Conservation (phyloP, 2,329 filamentous ascomycete species). For the Ceratocystiopsis sp. region DNA sequence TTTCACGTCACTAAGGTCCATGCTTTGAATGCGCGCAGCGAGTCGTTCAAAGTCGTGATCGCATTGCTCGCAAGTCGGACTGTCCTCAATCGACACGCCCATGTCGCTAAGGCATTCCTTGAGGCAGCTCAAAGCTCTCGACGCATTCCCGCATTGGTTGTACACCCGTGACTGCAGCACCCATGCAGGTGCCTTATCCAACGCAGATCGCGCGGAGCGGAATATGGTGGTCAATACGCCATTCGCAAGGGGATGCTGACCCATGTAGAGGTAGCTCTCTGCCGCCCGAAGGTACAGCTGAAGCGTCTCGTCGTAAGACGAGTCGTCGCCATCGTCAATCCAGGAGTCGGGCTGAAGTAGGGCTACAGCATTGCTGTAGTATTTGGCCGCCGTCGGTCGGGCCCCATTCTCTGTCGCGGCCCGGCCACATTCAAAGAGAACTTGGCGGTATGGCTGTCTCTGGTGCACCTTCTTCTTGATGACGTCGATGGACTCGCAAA, state of each 20-base stretch:
- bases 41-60: slow-evolving; percentile 55
- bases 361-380: slow-evolving; percentile 58
- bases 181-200: slow-evolving; percentile 72
- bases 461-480: slow-evolving; percentile 48
- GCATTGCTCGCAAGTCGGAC: slow-evolving; percentile 58
- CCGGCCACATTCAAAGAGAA: slow-evolving; percentile 65
- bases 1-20: slow-evolving; percentile 31
- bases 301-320: slow-evolving; percentile 73
- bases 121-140: slow-evolving; percentile 50
- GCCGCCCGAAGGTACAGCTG: slow-evolving; percentile 62
- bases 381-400: slow-evolving; percentile 63
- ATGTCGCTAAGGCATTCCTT: slow-evolving; percentile 55
- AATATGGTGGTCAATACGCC: slow-evolving; percentile 55
- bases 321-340: slow-evolving; percentile 51
- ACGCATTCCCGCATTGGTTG: slow-evolving; percentile 55
- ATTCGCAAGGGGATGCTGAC: slow-evolving; percentile 49
- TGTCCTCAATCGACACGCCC: slow-evolving; percentile 45
- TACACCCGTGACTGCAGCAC: slow-evolving; percentile 68
- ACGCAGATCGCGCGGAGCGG: slow-evolving; percentile 47
- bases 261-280: slow-evolving; percentile 69
- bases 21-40: slow-evolving; percentile 39
- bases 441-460: slow-evolving; percentile 51
- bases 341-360: slow-evolving; percentile 71
- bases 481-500: slow-evolving; percentile 59
- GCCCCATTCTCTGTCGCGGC: slow-evolving; percentile 69